Evolutionary conservation across 805 yeast species (phyloP), one percentile per base, ranked within the genome.

Genomic region (Candida wancherniae): DNA sequence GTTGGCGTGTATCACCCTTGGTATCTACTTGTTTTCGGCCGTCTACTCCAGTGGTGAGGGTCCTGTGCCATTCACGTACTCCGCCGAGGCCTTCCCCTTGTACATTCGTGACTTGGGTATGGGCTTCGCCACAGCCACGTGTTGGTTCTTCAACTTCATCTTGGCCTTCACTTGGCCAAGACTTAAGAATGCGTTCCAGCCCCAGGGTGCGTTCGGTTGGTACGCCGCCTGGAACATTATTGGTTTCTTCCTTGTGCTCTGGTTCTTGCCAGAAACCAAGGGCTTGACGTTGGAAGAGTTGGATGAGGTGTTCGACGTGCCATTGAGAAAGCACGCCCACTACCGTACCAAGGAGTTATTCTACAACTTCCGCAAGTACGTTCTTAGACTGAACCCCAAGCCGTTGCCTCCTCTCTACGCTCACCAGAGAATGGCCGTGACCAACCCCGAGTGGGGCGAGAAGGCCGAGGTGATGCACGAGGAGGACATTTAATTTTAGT

Each of bases 161-260:
- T 61, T 78, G 39, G 77, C 92, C 13, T 68, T 84, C 40, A 77
- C 94, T 6, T 80, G 92, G 92, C 92, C 94, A 20, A 64, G 84
- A 15, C 58, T 85, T 55, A 56, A 72, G 34, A 69, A 58, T 28
- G 77, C 80, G 0, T 79, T 85, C 60, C 75, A 73, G 34, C 73
- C 86, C 3, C 84, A 80, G 43, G 95, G 95, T 55, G 94, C 94
- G 3, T 85, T 83, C 53, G 87, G 92, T 9, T 85, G 78, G 71
- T 85, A 84, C 50, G 94, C 92, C 1, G 94, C 80, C 9, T 81
- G 90, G 88, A 84, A 84, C 55, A 45, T 77, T 36, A 61, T 77
- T 33, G 84, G 84, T 0, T 78, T 77, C 63, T 75, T 77, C 59
- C 45, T 84, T 47, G 84, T 82, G 4, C 69, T 84, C 33, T 77